Conservation (phyloP, 2,329 filamentous ascomycete species). For the Byssochlamys sp. region DNA sequence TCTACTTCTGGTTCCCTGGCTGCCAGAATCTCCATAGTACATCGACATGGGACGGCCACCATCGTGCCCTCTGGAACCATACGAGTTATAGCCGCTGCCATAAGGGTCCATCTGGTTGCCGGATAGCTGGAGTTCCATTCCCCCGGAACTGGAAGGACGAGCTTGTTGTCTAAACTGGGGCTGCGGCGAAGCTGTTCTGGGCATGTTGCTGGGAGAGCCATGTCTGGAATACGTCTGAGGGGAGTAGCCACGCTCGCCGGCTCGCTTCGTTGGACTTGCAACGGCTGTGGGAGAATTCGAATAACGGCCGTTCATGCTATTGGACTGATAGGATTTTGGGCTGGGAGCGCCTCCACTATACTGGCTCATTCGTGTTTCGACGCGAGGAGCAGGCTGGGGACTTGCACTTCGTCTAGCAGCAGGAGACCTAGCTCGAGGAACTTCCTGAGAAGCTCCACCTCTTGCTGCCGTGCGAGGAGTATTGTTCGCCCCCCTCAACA, state of each 20-base stretch:
- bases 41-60: slow-evolving; percentile 35
- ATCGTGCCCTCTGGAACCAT: slow-evolving; percentile 32
- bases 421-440: slow-evolving; percentile 24
- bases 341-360: slow-evolving; percentile 36
- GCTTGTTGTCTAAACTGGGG: slow-evolving; percentile 43
- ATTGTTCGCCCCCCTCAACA: slow-evolving; percentile 47
- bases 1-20: slow-evolving; percentile 46
- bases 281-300: slow-evolving; percentile 26
- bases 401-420: slow-evolving; percentile 28
- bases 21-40: slow-evolving; percentile 40
- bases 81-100: slow-evolving; percentile 30
- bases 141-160: slow-evolving; percentile 40
- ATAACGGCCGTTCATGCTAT: slow-evolving; percentile 31
- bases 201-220: slow-evolving; percentile 27
- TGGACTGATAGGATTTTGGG: slow-evolving; percentile 37
- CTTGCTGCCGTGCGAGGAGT: slow-evolving; percentile 8
- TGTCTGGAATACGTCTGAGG: slow-evolving; percentile 33
- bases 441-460: slow-evolving; percentile 14
- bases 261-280: slow-evolving; percentile 21
- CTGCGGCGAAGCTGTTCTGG: slow-evolving; percentile 43
- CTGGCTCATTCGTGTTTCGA: slow-evolving; percentile 27
- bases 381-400: slow-evolving; percentile 21
- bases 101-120: slow-evolving; percentile 47
- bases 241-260: slow-evolving; percentile 34
- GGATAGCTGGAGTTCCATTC: slow-evolving; percentile 63